Evolutionary conservation across 2,329 filamentous ascomycete species (phyloP), one percentile per base, ranked within the genome.

Genomic region (Ramularia collo-cygni): DNA sequence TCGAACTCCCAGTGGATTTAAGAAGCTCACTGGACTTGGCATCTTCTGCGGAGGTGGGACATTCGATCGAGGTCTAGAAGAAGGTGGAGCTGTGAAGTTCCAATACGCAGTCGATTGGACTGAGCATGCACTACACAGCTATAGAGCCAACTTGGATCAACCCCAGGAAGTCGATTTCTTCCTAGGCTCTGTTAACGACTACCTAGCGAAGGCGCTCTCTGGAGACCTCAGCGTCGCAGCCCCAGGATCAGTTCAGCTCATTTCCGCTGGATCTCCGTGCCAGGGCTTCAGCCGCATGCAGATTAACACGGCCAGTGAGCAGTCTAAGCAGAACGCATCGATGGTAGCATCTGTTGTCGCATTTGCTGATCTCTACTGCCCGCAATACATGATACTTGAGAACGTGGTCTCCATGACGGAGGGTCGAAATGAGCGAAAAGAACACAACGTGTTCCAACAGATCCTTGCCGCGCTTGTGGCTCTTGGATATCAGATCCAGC

Each of bases 41-140:
- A 64, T 92, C 0, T 93, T 86, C 53, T 86, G 81, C 49, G 86
- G 86, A 1, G 81, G 82, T 13, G 85, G 86, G 0, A 87, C 81
- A 37, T 78, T 92, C 37, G 85, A 85, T 4, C 72, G 83, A 19
- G 85, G 85, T 0, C 66, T 93, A 0, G 84, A 88, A 58, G 83
- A 88, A 38, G 77, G 76, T 1, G 77, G 79, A 1, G 77, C 70
- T 0, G 70, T 88, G 0, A 58, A 77, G 17, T 83, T 83, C 58
- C 66, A 69, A 3, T 83, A 76, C 67, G 77, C 77, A 0, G 80
- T 89, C 17, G 86, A 93, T 53, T 76, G 77, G 42, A 75, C 73
- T 40, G 50, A 64, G 1, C 63, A 68, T 4, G 83, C 85, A 0
- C 72, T 89, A 0, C 80, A 86, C 37, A 85, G 82, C 0, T 85